Base-by-base conservation (phyloP, 805 yeast species). In the Candida ovalis region DNA sequence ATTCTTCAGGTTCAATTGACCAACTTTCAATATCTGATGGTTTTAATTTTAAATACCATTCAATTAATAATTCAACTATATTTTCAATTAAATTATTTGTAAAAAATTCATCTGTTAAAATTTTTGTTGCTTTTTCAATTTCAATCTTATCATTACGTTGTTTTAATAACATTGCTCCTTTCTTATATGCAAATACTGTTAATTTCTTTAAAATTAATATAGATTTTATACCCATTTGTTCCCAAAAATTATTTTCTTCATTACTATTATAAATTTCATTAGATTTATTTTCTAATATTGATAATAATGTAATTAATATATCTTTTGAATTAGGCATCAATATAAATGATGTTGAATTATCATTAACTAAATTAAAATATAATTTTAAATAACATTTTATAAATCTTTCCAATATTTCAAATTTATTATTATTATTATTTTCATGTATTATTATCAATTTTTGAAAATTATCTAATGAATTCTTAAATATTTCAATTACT, bases 1-100 rank as follows among this genome's bases (percentile, higher is more conserved):
- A 94, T 63, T 89, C 97, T 63, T 90, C 98, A 0, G 98, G 97
- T 50, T 90, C 96, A 17, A 77, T 64, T 12, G 73, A 63, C 98
- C 98, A 94, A 35, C 80, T 71, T 56, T 87, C 95, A 42, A 92
- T 64, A 61, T 91, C 97, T 1, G 76, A 65, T 0, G 92, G 89
- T 49, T 82, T 79, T 42, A 91, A 66, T 47, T 84, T 78, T 52
- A 94, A 72, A 64, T 88, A 91, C 80, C 84, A 84, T 37, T 76
- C 73, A 49, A 90, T 82, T 32, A 91, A 70, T 39, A 86, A 67
- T 50, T 85, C 86, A 12, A 88, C 77, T 12, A 92, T 64, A 22
- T 78, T 75, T 23, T 73, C 73, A 19, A 88, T 68, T 13, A 83
- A 70, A 1, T 74, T 72, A 9, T 77, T 76, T 5, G 85, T 77